Evolutionary conservation across 1,284 basidiomycete genomes (phyloP).

Genomic region (Rhodotorula sp.): DNA sequence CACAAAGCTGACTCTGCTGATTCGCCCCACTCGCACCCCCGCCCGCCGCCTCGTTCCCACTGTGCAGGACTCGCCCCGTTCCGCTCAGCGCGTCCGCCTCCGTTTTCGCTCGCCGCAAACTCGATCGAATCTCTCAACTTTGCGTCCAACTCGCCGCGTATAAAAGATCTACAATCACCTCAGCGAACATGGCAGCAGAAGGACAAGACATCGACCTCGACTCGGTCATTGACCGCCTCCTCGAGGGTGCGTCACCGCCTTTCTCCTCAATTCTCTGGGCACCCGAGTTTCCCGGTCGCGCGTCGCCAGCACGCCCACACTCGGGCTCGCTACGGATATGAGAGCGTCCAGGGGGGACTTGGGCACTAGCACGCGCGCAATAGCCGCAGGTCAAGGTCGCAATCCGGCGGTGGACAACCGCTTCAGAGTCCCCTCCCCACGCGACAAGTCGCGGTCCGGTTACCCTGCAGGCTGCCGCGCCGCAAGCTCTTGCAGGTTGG

Average conservation of each 20-base stretch:
- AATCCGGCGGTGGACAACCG: neutral
- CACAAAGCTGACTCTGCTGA: neutral
- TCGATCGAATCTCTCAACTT: neutral
- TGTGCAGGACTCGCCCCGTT: neutral
- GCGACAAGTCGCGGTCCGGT: neutral
- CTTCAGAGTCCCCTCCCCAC: neutral
- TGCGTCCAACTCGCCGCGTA: neutral
- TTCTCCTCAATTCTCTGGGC: neutral
- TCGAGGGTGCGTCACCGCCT: constrained; percentile 69
- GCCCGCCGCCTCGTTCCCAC: neutral
- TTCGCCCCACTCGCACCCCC: neutral
- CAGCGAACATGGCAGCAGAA: constrained; percentile 44
- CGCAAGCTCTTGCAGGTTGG: too few species aligned
- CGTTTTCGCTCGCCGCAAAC: neutral
- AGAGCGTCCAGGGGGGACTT: too few species aligned
- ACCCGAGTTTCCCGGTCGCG: neutral
- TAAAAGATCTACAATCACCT: too few species aligned
- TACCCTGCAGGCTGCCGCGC: neutral
- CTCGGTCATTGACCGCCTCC: constrained; percentile 92
- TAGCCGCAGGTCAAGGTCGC: neutral
- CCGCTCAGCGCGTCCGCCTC: neutral
- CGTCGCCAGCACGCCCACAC: neutral
- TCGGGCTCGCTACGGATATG: too few species aligned
- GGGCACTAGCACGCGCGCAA: too few species aligned
- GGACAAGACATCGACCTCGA: constrained; percentile 85